Conservation (phyloP, 2,329 filamentous ascomycete genomes). For the Colletotrichum orbiculare region DNA sequence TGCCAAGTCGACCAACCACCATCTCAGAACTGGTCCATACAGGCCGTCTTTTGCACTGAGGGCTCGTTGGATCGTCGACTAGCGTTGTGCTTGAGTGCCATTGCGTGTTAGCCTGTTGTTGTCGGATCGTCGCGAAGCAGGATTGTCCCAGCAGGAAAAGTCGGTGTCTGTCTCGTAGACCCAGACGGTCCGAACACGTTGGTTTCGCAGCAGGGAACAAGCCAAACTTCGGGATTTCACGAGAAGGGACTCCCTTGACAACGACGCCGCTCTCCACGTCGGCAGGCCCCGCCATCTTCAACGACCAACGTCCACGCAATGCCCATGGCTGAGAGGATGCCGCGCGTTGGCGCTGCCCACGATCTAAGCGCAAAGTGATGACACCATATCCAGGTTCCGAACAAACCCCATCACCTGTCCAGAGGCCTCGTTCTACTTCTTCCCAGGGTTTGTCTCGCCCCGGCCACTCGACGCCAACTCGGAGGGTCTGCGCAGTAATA, state of each 20-base stretch:
- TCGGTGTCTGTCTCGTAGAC: conserved; percentile 28
- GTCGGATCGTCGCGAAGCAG: conserved; percentile 16
- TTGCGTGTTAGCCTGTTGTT: conserved; percentile 16
- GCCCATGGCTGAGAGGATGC: neutral
- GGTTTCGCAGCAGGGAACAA: conserved; percentile 28
- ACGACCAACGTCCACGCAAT: conserved; percentile 16
- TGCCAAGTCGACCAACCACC: conserved; percentile 21
- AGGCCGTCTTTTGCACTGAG: neutral
- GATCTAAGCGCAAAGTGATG: neutral
- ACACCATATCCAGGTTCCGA: neutral
- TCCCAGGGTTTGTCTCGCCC: conserved; percentile 16
- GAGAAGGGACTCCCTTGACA: conserved; percentile 17
- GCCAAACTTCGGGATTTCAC: conserved; percentile 12
- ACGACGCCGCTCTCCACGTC: neutral
- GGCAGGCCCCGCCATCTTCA: conserved; percentile 10
- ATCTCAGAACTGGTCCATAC: neutral
- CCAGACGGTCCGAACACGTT: conserved; percentile 25
- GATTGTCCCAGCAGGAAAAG: conserved; percentile 29
- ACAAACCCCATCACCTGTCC: neutral
- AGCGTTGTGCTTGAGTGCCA: conserved; percentile 10
- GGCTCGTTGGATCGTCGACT: conserved; percentile 26
- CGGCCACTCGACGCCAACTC: neutral
- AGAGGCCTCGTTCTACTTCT: conserved; percentile 11
- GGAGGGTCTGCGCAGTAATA: neutral
- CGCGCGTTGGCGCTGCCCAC: neutral